Evolutionary conservation across 2,329 filamentous ascomycete genomes (phyloP), one percentile per base, ranked within the genome.

Genomic region (Helotiales sp.): DNA sequence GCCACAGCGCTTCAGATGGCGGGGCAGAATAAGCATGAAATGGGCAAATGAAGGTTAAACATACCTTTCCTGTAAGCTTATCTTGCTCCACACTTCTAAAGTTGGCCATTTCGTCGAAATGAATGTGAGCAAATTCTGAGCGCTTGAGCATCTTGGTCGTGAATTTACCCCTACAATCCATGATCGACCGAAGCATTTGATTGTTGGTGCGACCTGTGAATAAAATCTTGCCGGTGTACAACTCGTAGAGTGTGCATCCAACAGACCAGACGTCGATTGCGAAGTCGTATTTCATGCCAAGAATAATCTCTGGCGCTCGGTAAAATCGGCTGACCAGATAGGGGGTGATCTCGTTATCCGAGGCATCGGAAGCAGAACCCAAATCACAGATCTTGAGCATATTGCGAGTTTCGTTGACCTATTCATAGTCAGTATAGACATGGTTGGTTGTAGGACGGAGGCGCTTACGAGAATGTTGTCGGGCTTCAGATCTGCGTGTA

Each of bases 261-360:
- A 98, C 91, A 7, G 93, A 96, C 95, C 95, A 99, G 80, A 96
- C 90, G 73, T 99, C 95, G 64, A 98, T 91, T 7, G 89, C 88
- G 71, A 93, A 96, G 71, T 96, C 92, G 72, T 96, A 96, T 9
- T 90, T 89, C 78, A 97, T 93, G n/a, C 95, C 95, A 3, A 99
- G 82, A 61, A 99, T 96, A 70, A 99, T 91, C 76, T 99, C 95
- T 2, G 96, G 95, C 3, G 95, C 95, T 60, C 95, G 89, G 73
- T 99, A 99, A 76, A 98, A 99, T 55, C 96, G 88, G 77, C 92
- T 97, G 70, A 98, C 92, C 1, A 99, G 86, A 71, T 98, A 98
- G 12, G 92, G 92, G 0, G 92, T 96, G 61, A 96, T 89, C 69
- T 96, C 91, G 63, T 90, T 95, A 57, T 99, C 95, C 12, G 90